Evolutionary conservation across 805 yeast species (phyloP).

Genomic region (Wickerhamiella occidentalis): DNA sequence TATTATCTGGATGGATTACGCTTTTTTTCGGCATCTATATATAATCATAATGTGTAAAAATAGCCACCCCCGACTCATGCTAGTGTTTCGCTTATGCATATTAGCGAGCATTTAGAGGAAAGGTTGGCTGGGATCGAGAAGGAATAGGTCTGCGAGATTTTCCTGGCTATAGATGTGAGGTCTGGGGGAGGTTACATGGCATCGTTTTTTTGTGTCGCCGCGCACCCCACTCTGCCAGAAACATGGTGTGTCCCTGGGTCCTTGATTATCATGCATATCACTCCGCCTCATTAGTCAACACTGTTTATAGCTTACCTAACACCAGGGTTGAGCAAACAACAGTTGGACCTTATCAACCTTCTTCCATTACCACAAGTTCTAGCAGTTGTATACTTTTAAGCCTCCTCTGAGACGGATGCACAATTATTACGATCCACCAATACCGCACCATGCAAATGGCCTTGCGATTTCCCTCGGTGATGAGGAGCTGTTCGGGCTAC

Average conservation of each 20-base stretch:
- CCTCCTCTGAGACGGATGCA: conserved; percentile 4
- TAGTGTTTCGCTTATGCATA: background rate
- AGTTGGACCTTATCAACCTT: conserved; percentile 1
- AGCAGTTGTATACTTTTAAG: background rate
- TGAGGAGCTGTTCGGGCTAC: conserved; percentile 8
- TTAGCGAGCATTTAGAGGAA: background rate
- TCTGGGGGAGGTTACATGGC: too few relatives aligned
- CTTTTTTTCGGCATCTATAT: too few relatives aligned
- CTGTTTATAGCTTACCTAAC: background rate
- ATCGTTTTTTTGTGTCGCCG: too few relatives aligned
- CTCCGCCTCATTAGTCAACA: conserved; percentile 1
- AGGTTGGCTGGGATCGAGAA: background rate
- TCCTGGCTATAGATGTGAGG: too few relatives aligned
- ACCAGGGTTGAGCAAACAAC: background rate
- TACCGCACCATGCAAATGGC: conserved; percentile 2
- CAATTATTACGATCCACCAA: conserved; percentile 10
- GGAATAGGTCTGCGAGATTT: background rate
- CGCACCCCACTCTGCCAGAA: too few relatives aligned
- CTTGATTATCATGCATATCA: background rate
- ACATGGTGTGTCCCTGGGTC: too few relatives aligned
- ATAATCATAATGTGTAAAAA: too few relatives aligned
- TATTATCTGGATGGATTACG: too few relatives aligned
- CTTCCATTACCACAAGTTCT: background rate
- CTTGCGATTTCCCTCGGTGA: conserved; percentile 8
- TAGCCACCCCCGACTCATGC: background rate